Evolutionary conservation across 2,329 filamentous ascomycete genomes (phyloP), one percentile per base, ranked within the genome.

Genomic region (Trichoderma sp.): DNA sequence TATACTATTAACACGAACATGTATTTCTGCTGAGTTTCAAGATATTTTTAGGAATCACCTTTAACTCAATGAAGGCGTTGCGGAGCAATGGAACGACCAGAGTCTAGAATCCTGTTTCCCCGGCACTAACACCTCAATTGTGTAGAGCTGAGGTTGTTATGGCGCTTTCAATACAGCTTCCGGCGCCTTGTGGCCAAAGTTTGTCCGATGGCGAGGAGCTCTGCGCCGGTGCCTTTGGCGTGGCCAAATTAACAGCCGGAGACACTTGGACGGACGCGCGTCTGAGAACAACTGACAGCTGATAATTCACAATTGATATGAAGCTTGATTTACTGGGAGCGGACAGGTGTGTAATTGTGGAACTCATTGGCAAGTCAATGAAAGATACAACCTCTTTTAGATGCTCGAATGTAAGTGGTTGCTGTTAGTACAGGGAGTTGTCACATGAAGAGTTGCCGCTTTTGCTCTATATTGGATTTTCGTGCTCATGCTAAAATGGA

Each of bases 131-230:
- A 59, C 16, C 21, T 59, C 19, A 21, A 37, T 43, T n/a, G 5
- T 16, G 37, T 37, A 21, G 31, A 58, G 56, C 56, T 56, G 53
- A 31, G n/a, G 53, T n/a, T 33, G 8, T 21, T n/a, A 56, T 56
- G 27, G 29, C 53, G 27, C 29, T 59, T 59, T 40, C 16, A 10
- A 29, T 19, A 29, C n/a, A 14, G 55, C 55, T 57, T 19, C 8
- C 29, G 11, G 29, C 55, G 55, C 55, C 55, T n/a, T 31, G 57
- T 37, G 21, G 57, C 21, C n/a, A 43, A 43, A 43, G 21, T 59
- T 59, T 59, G 29, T 29, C 57, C 57, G 64, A 47, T 67, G 64
- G 64, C 55, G n/a, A 29, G 16, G 21, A 67, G 53, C 53, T 66
- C 55, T 55, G 35, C 19, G 55, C 64, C 55, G 63, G 63, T 59